A percentile compares a stretch with the other conserved stretches of the same genome.
phyloP scores from a whole-genome alignment of 129 eudicot genomes.

The Ambrosia artemisiifolia region DNA sequence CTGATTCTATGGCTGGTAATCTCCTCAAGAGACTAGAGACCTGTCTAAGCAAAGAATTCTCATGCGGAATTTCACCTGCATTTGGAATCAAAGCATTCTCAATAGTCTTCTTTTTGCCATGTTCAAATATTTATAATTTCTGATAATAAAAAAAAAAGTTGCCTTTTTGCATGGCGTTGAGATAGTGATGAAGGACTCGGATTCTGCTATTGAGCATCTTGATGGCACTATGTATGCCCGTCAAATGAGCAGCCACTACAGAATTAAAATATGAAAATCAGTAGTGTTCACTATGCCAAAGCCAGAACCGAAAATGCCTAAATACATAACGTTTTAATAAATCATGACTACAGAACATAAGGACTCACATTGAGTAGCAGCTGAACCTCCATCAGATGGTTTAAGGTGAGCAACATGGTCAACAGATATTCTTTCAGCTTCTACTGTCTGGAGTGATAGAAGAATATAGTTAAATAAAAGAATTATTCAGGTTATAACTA shows the following conservation, averaged over 20 bases:
- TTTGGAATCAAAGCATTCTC: background rate
- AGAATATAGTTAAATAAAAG: slow-evolving; percentile 3
- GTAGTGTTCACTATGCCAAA: background rate
- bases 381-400: slow-evolving; percentile 99
- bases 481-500: slow-evolving; percentile 1
- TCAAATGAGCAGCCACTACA: slow-evolving; percentile 98
- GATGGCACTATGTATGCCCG: slow-evolving; percentile 97
- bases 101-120: slow-evolving; percentile 44
- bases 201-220: slow-evolving; percentile 96
- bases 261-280: background rate
- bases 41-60: slow-evolving; percentile 85
- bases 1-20: slow-evolving; percentile 88
- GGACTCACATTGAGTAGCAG: slow-evolving; percentile 88
- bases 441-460: slow-evolving; percentile 65
- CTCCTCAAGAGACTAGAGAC: slow-evolving; percentile 97
- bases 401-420: slow-evolving; percentile 96
- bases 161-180: slow-evolving; percentile 90
- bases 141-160: background rate
- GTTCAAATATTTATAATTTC: background rate
- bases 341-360: background rate
- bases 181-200: slow-evolving; percentile 89
- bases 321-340: background rate
- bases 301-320: background rate
- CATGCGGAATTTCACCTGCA: slow-evolving; percentile 83
- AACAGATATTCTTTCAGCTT: slow-evolving; percentile 94